Evolutionary conservation across 306 rosid genomes (phyloP).

Genomic region (Mimosa bimucronata): DNA sequence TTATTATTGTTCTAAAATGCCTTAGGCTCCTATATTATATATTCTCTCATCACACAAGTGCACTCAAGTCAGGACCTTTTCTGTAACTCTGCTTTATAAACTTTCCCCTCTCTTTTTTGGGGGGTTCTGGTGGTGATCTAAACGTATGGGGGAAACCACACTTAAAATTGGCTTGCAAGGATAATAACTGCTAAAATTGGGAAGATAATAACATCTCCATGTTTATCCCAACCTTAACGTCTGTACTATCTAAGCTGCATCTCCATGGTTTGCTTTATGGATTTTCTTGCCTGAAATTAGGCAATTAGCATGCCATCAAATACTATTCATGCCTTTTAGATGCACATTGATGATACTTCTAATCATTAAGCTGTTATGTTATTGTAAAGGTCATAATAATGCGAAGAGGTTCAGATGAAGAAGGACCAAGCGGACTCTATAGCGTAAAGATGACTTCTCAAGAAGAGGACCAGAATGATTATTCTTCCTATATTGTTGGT

Average conservation of each 20-base stretch:
- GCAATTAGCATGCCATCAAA: background rate
- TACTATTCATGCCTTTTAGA: background rate
- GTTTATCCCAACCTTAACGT: background rate
- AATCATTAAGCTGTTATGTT: constrained; percentile 25
- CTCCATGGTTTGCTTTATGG: background rate
- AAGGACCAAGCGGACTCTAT: constrained; percentile 62
- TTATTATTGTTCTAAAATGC: constrained; percentile 12
- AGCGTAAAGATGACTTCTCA: constrained; percentile 49
- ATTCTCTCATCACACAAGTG: too few relatives aligned
- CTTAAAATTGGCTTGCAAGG: too few relatives aligned
- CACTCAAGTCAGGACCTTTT: too few relatives aligned
- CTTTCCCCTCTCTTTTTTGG: too few relatives aligned
- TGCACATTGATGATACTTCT: constrained; percentile 25
- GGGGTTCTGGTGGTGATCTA: too few relatives aligned
- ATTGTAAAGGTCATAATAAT: constrained; percentile 67
- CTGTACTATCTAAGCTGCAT: too few relatives aligned
- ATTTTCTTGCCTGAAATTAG: constrained; percentile 4
- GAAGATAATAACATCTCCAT: background rate
- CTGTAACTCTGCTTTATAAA: too few relatives aligned
- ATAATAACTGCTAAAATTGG: background rate
- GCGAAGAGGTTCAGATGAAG: constrained; percentile 55
- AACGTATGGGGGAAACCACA: too few relatives aligned
- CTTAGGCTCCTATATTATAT: too few relatives aligned
- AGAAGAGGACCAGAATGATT: constrained; percentile 43
- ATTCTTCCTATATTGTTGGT: constrained; percentile 68